Evolutionary conservation across 805 yeast species (phyloP).

Genomic region (Teunomyces tritomae): DNA sequence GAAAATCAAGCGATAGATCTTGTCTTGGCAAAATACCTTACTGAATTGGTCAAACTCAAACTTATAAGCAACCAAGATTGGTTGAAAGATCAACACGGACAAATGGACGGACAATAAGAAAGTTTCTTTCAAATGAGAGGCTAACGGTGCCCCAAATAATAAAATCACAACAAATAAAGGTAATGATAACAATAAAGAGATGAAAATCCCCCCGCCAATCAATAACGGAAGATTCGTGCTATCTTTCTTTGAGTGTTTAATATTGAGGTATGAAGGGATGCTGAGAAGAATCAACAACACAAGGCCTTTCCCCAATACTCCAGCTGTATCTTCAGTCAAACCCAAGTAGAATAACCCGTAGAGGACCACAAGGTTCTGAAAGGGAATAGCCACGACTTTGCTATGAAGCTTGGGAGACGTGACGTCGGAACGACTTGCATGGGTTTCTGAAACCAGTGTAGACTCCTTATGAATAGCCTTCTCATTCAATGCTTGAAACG

Average conservation of each 20-base stretch:
- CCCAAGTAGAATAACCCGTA: conserved; percentile 30
- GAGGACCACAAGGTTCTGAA: conserved; percentile 27
- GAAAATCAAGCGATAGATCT: conserved; percentile 28
- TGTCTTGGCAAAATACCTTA: conserved; percentile 18
- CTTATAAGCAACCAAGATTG: conserved; percentile 55
- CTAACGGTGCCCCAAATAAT: conserved; percentile 79
- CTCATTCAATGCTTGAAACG: conserved; percentile 13
- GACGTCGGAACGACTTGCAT: background rate
- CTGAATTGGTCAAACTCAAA: conserved; percentile 44
- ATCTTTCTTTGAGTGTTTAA: conserved; percentile 4
- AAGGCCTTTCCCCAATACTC: conserved; percentile 25
- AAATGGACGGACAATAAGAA: conserved; percentile 60
- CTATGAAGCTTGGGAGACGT: background rate
- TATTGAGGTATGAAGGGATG: conserved; percentile 5
- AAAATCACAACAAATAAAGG: conserved; percentile 45
- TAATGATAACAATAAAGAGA: conserved; percentile 34
- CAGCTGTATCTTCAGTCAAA: conserved; percentile 21
- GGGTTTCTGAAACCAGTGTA: background rate
- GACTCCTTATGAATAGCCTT: background rate
- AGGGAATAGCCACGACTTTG: conserved; percentile 20
- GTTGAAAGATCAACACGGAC: conserved; percentile 57
- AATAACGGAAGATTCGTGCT: conserved; percentile 9
- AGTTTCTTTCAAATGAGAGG: conserved; percentile 52
- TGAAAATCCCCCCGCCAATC: conserved; percentile 21
- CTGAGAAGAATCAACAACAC: conserved; percentile 17